These are phyloP conservation scores for Fusarium tupiense DNA, from an alignment of 2,329 filamentous ascomycete genomes.

Conservation along the genomic window DNA sequence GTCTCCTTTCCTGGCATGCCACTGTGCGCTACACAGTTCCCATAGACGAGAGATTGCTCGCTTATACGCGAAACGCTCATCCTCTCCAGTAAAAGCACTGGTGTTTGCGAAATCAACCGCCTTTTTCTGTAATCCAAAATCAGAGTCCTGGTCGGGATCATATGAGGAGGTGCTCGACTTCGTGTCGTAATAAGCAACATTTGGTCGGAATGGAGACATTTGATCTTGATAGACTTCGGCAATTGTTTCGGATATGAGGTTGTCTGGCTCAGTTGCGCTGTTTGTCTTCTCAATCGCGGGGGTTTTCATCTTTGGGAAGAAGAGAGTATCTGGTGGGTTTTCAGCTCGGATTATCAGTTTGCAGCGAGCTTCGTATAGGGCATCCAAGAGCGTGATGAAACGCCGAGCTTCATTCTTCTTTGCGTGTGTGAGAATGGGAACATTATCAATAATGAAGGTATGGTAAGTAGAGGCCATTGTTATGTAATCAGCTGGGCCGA, in stretches of 20 bases:
- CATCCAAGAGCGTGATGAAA: constrained; percentile 83
- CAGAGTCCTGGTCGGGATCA: constrained; percentile 66
- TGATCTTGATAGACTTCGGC: constrained; percentile 81
- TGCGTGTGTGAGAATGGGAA: constrained; percentile 72
- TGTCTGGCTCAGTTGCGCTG: constrained; percentile 40
- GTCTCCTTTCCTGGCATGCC: constrained; percentile 71
- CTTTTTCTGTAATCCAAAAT: constrained; percentile 57
- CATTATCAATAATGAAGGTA: constrained; percentile 76
- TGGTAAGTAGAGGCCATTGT: constrained; percentile 83
- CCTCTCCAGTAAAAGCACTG: constrained; percentile 78
- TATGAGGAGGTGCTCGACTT: constrained; percentile 58
- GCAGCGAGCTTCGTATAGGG: constrained; percentile 83
- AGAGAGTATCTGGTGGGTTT: constrained; percentile 76
- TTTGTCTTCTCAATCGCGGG: neutral
- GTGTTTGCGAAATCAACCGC: constrained; percentile 73
- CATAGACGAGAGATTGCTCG: constrained; percentile 80
- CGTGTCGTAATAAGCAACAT: constrained; percentile 73
- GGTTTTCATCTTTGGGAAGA: constrained; percentile 72
- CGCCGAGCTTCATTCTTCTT: constrained; percentile 84
- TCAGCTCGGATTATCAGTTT: constrained; percentile 76
- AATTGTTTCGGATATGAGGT: constrained; percentile 57
- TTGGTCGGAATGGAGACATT: constrained; percentile 80
- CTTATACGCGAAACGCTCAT: constrained; percentile 84
- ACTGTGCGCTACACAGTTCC: constrained; percentile 80
- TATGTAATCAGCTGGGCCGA: constrained; percentile 86